Percentiles rank a stretch among this genome's conserved stretches.
These are phyloP conservation scores for Aspergillus aculeatus DNA, from an alignment of 2,329 filamentous ascomycete genomes.

Conservation along the genomic window DNA sequence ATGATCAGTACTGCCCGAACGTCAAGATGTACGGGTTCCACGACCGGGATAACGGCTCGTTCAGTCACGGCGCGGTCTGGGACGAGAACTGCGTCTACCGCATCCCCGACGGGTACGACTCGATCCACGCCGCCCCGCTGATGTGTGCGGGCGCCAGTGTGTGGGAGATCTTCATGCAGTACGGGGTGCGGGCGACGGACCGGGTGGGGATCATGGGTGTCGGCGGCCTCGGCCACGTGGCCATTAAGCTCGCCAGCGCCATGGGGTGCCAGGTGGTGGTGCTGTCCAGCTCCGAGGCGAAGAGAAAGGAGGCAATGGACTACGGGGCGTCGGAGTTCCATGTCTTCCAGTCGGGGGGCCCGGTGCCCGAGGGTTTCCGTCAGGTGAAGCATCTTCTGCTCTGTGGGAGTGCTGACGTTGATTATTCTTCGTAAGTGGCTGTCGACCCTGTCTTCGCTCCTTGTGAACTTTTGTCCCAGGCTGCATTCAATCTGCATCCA, in stretches of 20 bases:
- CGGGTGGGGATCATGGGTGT: slow-evolving; percentile 67
- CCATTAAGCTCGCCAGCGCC: slow-evolving; percentile 64
- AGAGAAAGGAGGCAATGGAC: slow-evolving; percentile 19
- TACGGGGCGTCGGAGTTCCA: slow-evolving; percentile 64
- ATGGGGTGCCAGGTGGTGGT: slow-evolving; percentile 57
- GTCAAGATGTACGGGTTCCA: slow-evolving; percentile 25
- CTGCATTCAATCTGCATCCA: too few relatives aligned
- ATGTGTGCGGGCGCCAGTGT: slow-evolving; percentile 38
- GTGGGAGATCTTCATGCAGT: slow-evolving; percentile 61
- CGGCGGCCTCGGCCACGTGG: slow-evolving; percentile 70
- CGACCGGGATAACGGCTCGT: slow-evolving; percentile 31
- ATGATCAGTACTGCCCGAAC: slow-evolving; percentile 25
- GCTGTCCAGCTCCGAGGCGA: slow-evolving; percentile 18
- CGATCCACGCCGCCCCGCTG: slow-evolving; percentile 30
- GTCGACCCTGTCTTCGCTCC: not conserved
- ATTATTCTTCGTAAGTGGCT: slow-evolving; percentile 14
- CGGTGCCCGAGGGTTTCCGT: slow-evolving; percentile 1
- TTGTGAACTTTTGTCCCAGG: not conserved
- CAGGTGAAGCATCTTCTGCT: slow-evolving; percentile 18
- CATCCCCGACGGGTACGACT: slow-evolving; percentile 25
- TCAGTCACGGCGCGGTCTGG: slow-evolving; percentile 32
- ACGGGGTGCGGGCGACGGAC: slow-evolving; percentile 61
- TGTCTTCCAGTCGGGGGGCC: slow-evolving; percentile 19
- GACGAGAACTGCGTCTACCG: slow-evolving; percentile 22
- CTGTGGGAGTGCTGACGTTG: slow-evolving; percentile 10